Evolutionary conservation across 2,329 filamentous ascomycete species (phyloP), one percentile per base, ranked within the genome.

Genomic region (Metarhizium brunneum): DNA sequence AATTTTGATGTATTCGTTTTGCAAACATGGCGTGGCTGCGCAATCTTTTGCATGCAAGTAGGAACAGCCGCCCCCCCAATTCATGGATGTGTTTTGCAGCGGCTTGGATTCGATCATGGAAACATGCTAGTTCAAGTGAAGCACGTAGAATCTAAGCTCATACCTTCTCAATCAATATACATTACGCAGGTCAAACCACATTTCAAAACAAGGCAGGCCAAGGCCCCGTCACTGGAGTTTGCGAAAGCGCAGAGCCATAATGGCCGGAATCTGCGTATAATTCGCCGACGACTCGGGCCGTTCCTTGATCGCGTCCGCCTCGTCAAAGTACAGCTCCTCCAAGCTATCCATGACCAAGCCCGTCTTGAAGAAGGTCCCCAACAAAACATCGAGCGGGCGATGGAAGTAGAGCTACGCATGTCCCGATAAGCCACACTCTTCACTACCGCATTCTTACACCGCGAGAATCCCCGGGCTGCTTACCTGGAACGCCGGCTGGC

Each of bases 301-400:
- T 5, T 59, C 51, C 1, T 61, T 49, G 13, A 65, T 60, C 0
- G 52, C 57, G 47, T 72, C 68, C 7, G 69, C 69, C 18, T 71
- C 64, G 2, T 63, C 66, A 54, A 79, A 78, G 2, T 72, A 71
- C 0, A 73, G 72, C 63, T 79, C 77, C 54, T 78, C 74, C 50
- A 79, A 63, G 3, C 66, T 71, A 58, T 78, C 76, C 60, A 78
- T 64, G 6, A 74, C 69, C 30, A 79, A 60, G 0, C 70, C 71
- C 2, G 61, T 64, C 30, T 63, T 63, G 61, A 77, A 76, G 58
- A 78, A 79, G 4, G 65, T 65, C 1, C 66, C 63, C 38, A 79
- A 68, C 0, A 79, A 65, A 56, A 75, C 70, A 53, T 73, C 69
- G 30, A 78, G 64, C 0, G 76, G 73, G 0, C 76, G 70, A 56